phyloP scores from a whole-genome alignment of 495 filamentous ascomycete species.

The Peziza echinospora region DNA sequence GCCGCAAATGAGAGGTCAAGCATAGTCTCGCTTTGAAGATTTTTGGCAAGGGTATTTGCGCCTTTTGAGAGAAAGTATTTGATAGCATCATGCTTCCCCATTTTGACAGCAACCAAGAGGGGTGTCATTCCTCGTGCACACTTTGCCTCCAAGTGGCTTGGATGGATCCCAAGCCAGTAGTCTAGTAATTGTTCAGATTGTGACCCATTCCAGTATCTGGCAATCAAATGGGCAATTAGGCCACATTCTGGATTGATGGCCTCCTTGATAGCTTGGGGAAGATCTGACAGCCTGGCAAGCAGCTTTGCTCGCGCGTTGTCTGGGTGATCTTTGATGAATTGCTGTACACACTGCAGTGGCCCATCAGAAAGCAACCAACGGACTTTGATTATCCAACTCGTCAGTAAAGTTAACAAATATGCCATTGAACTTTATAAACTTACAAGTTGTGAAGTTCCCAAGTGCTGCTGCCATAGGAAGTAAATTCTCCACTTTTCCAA shows the following conservation, averaged over 20 bases:
- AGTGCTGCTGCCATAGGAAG: conserved; percentile 9
- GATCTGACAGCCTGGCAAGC: conserved; percentile 8
- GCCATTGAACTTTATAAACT: no score
- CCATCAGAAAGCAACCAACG: conserved; percentile 14
- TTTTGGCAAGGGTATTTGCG: background rate
- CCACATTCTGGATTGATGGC: conserved; percentile 13
- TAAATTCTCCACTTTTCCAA: conserved; percentile 6
- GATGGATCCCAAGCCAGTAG: background rate
- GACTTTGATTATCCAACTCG: no score
- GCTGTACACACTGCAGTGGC: conserved; percentile 10
- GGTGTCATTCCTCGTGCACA: background rate
- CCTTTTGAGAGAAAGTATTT: background rate
- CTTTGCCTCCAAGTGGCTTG: background rate
- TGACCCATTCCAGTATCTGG: conserved; percentile 7
- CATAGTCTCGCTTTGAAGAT: background rate
- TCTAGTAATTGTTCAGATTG: background rate
- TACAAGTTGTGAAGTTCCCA: conserved; percentile 9
- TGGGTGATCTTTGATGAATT: conserved; percentile 7
- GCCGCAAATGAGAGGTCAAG: background rate
- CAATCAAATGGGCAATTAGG: conserved; percentile 9
- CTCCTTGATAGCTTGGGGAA: conserved; percentile 10
- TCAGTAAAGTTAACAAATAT: no score
- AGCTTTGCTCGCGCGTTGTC: conserved; percentile 1
- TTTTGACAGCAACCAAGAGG: background rate
- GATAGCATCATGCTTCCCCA: background rate